Base-by-base conservation (phyloP, 2,329 filamentous ascomycete genomes). In the Stromatinia cepivora region DNA sequence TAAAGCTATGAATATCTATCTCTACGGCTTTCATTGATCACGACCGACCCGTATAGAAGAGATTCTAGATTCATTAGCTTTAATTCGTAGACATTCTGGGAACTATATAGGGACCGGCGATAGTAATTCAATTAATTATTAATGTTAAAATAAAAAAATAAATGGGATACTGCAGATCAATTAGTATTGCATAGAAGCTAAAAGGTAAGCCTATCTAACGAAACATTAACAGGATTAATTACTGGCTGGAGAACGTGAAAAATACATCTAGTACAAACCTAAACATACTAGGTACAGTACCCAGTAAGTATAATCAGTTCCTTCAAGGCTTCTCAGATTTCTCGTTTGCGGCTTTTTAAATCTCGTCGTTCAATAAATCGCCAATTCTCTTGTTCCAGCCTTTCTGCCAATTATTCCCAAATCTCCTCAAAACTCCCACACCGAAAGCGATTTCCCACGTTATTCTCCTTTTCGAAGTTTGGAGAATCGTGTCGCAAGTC, bases 401-500 rank as follows among this genome's bases (percentile, higher is more conserved):
- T 53, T 11, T 36, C n/a, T 34, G 58, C 34, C 28, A 67, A 61
- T 59, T 50, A 34, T 31, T 39, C 17, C 31, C 28, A 57, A 25
- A 50, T 62, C 58, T 50, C 54, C 65, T 42, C 45, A 54, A 31
- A 45, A 22, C 10, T 13, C 34, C 28, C 25, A 31, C 36, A 54
- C 52, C 57, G 66, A 50, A 45, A 52, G 42, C 57, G 61, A 66
- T 57, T 66, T 66, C 50, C 50, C 52, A 54, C 63, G 34, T 45
- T 50, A 54, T 7, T 57, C 63, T 66, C 39, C 48, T n/a, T 36
- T 61, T 31, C 17, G 20, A 52, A 39, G 31, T 56, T 63, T 68
- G 66, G 66, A 68, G 66, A 63, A 63, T 68, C 66, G 66, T 64
- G 58, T 68, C 48, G 66, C 57, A 63, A 64, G 50, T 68, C 50